Evolutionary conservation across 78 protist genomes (phyloP).

Genomic region (Dictyostelium capitatum): DNA sequence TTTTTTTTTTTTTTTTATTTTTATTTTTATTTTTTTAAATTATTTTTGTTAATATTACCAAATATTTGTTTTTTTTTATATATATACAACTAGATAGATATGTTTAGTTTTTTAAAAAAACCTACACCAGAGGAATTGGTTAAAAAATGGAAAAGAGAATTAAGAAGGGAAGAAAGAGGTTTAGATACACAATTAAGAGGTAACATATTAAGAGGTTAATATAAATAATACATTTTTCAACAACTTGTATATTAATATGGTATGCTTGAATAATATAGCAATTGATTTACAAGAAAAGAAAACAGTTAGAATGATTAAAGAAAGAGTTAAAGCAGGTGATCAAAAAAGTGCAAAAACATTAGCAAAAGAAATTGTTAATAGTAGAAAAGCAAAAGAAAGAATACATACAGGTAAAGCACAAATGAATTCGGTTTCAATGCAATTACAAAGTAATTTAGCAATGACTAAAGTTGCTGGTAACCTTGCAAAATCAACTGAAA

Average conservation of each 20-base stretch:
- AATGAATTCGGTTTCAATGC: constrained; percentile 82
- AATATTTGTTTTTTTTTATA: background rate
- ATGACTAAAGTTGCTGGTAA: constrained; percentile 81
- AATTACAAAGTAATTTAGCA: constrained; percentile 65
- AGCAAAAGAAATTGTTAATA: constrained; percentile 67
- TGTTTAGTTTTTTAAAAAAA: constrained; percentile 62
- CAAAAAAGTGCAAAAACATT: constrained; percentile 70
- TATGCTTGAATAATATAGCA: too few relatives aligned
- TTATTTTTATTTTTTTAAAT: background rate
- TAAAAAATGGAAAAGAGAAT: constrained; percentile 77
- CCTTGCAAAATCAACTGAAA: constrained; percentile 68
- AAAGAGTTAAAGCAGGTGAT: constrained; percentile 85
- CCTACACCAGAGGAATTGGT: constrained; percentile 84
- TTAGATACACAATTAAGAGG: constrained; percentile 80
- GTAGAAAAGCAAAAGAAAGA: constrained; percentile 75
- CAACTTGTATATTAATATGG: too few relatives aligned
- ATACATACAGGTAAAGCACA: constrained; percentile 85
- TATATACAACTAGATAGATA: background rate
- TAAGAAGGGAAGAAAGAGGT: constrained; percentile 74
- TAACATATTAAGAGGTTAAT: background rate
- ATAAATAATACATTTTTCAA: background rate
- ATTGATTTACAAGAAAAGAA: constrained; percentile 78
- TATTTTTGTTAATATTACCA: background rate
- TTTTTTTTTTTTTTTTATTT: background rate
- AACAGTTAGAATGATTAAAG: constrained; percentile 66